These are phyloP conservation scores for Coniochaeta hoffmannii DNA, from an alignment of 2,329 filamentous ascomycete species.

Conservation along the genomic window DNA sequence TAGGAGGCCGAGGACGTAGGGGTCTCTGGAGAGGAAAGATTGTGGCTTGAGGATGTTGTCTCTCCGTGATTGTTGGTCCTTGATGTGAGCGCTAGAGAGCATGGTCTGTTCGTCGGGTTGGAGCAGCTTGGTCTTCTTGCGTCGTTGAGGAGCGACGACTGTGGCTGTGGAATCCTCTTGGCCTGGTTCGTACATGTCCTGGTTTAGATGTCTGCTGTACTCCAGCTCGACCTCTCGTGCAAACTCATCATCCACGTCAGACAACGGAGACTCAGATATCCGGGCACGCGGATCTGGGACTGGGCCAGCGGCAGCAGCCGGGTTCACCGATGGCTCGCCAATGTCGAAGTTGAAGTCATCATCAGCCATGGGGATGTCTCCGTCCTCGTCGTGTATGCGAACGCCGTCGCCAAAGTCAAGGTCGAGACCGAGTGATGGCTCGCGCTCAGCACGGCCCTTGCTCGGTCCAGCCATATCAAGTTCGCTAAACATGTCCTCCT, in stretches of 20 bases:
- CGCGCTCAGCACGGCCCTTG: conserved; percentile 49
- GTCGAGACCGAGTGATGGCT: conserved; percentile 39
- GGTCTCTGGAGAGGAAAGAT: conserved; percentile 79
- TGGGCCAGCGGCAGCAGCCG: conserved; percentile 36
- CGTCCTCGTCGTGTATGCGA: conserved; percentile 56
- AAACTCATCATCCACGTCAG: conserved; percentile 59
- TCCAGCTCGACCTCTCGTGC: conserved; percentile 53
- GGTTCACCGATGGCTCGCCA: conserved; percentile 51
- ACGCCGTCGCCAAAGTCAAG: conserved; percentile 39
- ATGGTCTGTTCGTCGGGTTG: conserved; percentile 75
- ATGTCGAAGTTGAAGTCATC: conserved; percentile 60
- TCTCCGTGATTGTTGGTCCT: conserved; percentile 77
- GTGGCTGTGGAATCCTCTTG: conserved; percentile 50
- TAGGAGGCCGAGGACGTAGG: conserved; percentile 77
- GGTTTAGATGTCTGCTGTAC: conserved; percentile 41
- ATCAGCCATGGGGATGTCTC: conserved; percentile 53
- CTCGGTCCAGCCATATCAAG: conserved; percentile 48
- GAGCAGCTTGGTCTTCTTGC: conserved; percentile 72
- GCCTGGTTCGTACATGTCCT: conserved; percentile 54
- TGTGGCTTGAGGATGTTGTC: conserved; percentile 79
- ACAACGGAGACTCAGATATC: conserved; percentile 64
- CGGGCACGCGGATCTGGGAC: conserved; percentile 46
- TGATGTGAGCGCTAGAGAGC: conserved; percentile 69
- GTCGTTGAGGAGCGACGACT: conserved; percentile 62
- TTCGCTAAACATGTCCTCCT: conserved; percentile 64